Percentiles rank a stretch among this genome's conserved stretches.
Evolutionary conservation across 768 basidiomycete species (phyloP).

Genomic region (Pleurotus cornucopiae): DNA sequence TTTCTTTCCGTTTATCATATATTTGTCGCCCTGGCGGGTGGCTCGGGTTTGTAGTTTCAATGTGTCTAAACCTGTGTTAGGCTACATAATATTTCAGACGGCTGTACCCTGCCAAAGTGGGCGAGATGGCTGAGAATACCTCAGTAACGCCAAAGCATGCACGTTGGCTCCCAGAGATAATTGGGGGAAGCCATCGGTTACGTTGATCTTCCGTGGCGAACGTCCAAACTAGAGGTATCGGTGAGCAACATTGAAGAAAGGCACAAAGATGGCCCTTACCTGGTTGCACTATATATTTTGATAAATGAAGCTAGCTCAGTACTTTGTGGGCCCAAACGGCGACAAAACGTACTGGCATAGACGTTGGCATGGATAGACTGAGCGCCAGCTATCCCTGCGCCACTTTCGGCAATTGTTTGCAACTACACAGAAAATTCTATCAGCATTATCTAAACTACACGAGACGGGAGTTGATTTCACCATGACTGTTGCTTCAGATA

Average conservation of each 20-base stretch:
- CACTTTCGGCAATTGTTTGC: slow-evolving; percentile 15
- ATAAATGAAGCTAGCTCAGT: background rate
- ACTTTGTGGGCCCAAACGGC: too few relatives aligned
- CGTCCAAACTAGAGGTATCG: slow-evolving; percentile 8
- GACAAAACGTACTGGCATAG: slow-evolving; percentile 13
- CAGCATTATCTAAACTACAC: background rate
- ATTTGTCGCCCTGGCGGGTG: slow-evolving; percentile 5
- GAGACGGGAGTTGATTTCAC: background rate
- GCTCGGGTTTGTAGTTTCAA: slow-evolving; percentile 11
- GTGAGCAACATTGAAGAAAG: background rate
- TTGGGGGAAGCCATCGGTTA: slow-evolving; percentile 5
- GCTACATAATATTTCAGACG: background rate
- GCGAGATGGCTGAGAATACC: background rate
- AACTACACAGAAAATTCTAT: background rate
- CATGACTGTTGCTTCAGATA: slow-evolving; percentile 17
- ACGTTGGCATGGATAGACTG: slow-evolving; percentile 16
- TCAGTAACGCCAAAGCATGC: slow-evolving; percentile 16
- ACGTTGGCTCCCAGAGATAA: slow-evolving; percentile 13
- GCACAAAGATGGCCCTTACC: background rate
- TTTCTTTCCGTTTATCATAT: slow-evolving; percentile 11
- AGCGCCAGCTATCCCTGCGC: slow-evolving; percentile 16
- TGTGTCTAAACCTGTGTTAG: slow-evolving; percentile 14
- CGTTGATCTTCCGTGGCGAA: slow-evolving; percentile 4
- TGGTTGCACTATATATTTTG: background rate
- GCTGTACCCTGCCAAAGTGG: background rate